Percentiles rank a stretch among this genome's conserved stretches.
Conservation (phyloP, 1,284 basidiomycete species). For the Sanguinoderma infundibulare region DNA sequence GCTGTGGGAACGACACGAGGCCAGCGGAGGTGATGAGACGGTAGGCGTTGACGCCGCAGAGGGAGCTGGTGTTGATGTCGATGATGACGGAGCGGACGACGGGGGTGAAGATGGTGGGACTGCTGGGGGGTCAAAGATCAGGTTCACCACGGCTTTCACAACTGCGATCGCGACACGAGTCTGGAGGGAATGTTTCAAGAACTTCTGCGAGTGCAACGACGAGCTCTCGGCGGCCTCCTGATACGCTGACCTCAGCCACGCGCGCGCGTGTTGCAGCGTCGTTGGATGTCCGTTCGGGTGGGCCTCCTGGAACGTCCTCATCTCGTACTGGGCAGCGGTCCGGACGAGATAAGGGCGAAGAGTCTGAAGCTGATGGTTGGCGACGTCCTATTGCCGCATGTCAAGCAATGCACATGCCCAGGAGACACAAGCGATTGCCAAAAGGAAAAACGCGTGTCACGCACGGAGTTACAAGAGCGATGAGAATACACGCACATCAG, state of each 20-base stretch:
- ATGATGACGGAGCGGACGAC: constrained; percentile 73
- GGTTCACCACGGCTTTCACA: constrained; percentile 32
- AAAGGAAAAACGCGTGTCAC: not conserved
- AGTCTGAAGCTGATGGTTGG: constrained; percentile 92
- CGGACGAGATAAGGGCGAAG: constrained; percentile 85
- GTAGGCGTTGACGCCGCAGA: constrained; percentile 5
- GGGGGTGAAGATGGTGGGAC: constrained; percentile 45
- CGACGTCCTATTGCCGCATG: constrained; percentile 73
- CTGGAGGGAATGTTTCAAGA: constrained; percentile 28
- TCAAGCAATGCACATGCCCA: constrained; percentile 1
- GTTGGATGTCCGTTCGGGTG: constrained; percentile 46
- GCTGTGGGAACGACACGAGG: constrained; percentile 37
- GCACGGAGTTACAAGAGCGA: constrained; percentile 6
- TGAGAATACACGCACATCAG: constrained; percentile 2
- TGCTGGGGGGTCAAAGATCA: constrained; percentile 35
- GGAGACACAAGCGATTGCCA: not conserved
- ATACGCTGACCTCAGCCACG: constrained; percentile 61
- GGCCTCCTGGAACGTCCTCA: constrained; percentile 73
- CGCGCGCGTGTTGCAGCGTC: constrained; percentile 59
- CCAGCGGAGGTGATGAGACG: constrained; percentile 33
- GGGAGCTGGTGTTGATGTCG: constrained; percentile 38
- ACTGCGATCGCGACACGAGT: constrained; percentile 33
- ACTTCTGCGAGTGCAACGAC: constrained; percentile 29
- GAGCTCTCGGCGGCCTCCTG: constrained; percentile 37
- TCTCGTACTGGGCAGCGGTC: constrained; percentile 82